phyloP scores from a whole-genome alignment of 306 rosid species.

The Acacia melanoxylon region DNA sequence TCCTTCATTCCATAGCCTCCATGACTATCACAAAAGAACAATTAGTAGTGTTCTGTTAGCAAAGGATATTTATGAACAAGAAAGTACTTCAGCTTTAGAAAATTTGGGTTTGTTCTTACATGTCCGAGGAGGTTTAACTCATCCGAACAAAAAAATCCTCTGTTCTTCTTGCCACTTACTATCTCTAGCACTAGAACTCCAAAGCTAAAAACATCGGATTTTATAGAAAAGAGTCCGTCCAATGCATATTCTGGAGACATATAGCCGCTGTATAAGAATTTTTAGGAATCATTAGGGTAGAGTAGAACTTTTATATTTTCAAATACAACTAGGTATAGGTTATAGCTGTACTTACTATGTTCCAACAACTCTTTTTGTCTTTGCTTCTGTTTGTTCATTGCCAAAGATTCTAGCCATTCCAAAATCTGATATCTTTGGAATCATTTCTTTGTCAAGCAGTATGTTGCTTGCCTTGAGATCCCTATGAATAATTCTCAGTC shows the following conservation, averaged over 20 bases:
- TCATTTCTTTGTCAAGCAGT: slow-evolving; percentile 9
- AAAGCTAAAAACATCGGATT: slow-evolving; percentile 11
- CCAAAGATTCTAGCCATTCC: slow-evolving; percentile 14
- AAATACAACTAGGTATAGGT: too few species aligned
- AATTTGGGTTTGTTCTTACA: slow-evolving; percentile 6
- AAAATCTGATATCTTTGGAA: slow-evolving; percentile 13
- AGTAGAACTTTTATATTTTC: neutral
- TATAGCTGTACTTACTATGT: neutral
- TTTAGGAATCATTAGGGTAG: neutral
- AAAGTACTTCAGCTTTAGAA: neutral
- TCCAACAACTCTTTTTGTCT: neutral
- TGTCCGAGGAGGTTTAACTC: slow-evolving; percentile 33
- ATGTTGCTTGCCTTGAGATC: slow-evolving; percentile 5
- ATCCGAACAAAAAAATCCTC: neutral
- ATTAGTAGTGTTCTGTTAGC: neutral
- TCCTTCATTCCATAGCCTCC: slow-evolving; percentile 30
- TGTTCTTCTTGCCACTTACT: neutral
- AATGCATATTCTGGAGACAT: slow-evolving; percentile 15
- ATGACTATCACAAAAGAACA: slow-evolving; percentile 22
- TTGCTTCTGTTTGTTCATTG: neutral
- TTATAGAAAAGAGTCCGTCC: neutral
- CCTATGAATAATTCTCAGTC: slow-evolving; percentile 9
- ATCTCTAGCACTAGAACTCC: slow-evolving; percentile 8
- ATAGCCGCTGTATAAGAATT: neutral
- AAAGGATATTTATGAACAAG: neutral